Base-by-base conservation (phyloP, 1,284 basidiomycete genomes). In the Coniophora puteana region DNA sequence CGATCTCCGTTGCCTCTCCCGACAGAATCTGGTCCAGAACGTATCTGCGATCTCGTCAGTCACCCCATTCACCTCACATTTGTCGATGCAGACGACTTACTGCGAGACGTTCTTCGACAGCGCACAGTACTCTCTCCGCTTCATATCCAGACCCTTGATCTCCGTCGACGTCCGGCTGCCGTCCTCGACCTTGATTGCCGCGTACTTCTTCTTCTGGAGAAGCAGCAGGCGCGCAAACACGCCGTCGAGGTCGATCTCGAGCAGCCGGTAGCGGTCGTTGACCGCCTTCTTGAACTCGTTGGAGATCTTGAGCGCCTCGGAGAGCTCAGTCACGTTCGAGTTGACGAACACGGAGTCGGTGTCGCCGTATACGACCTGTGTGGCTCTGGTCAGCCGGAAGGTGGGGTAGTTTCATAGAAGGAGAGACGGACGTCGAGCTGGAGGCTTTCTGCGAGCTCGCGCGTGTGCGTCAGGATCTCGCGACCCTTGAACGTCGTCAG, bases 301-400 rank as follows among this genome's bases (percentile, higher is more conserved):
- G 1, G 95, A 94, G 43, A 96, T 97, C 65, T 88, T 88, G 43
- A 95, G 71, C 0, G 96, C 96, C 44, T 95, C 86, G 0, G 82
- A 74, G 32, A 94, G 81, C 36, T 93, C 89, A 1, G 83, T 87
- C 18, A 89, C 91, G 54, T 94, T 93, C 5, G 95, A 95, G 66
- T 99, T 99, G 56, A 99, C 91, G 66, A 99, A 98, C 41, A 99
- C 90, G 5, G 93, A 97, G 63, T 99, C 96, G 2, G 96, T 99
- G 60, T 99, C 95, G 57, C 96, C 96, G 54, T 99, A 99, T 11
- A 99, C 87, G 53, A 99, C 95, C 92, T 95, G 38, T 27, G 26
- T 13, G 27, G 8, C 4, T 0, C 4, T 7, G 17, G 2, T 12
- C 35, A 8, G 16, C 41, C 28, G 39, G 45, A 23, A 37, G 4